Evolutionary conservation across 169 alveolate species (phyloP).

Genomic region (Gregarina niphandrodes): DNA sequence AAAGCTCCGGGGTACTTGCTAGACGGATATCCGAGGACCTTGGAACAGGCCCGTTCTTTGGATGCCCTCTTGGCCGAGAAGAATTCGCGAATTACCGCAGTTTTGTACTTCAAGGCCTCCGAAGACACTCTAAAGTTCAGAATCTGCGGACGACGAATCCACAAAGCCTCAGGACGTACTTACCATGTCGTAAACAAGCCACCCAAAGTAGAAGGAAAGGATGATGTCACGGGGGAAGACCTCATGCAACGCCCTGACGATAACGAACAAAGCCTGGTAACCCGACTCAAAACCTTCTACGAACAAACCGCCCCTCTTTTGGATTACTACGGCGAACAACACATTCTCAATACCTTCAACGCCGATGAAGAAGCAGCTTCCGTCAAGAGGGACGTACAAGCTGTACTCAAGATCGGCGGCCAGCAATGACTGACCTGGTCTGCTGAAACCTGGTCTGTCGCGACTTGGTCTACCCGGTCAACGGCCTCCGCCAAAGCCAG

Average conservation of each 20-base stretch:
- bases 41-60: constrained; percentile 49
- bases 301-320: constrained; percentile 39
- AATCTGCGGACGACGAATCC: constrained; percentile 58
- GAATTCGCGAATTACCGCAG: constrained; percentile 26
- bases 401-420: too few relatives aligned
- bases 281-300: constrained; percentile 32
- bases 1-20: constrained; percentile 53
- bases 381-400: constrained; percentile 6
- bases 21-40: constrained; percentile 78
- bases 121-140: constrained; percentile 51
- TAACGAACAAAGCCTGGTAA: constrained; percentile 29
- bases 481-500: too few relatives aligned
- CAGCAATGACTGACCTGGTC: too few relatives aligned
- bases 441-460: too few relatives aligned
- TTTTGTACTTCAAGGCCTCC: constrained; percentile 39
- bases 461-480: too few relatives aligned
- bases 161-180: constrained; percentile 50
- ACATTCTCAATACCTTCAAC: constrained; percentile 25
- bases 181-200: constrained; percentile 39
- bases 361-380: constrained; percentile 14
- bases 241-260: constrained; percentile 41
- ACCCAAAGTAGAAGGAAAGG: constrained; percentile 39
- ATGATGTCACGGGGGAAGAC: constrained; percentile 50
- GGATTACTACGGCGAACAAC: constrained; percentile 30
- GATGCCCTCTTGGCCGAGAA: neutral